Evolutionary conservation across 371 early-diverging fungal species (phyloP).

Genomic region (Apophysomyces sp.): DNA sequence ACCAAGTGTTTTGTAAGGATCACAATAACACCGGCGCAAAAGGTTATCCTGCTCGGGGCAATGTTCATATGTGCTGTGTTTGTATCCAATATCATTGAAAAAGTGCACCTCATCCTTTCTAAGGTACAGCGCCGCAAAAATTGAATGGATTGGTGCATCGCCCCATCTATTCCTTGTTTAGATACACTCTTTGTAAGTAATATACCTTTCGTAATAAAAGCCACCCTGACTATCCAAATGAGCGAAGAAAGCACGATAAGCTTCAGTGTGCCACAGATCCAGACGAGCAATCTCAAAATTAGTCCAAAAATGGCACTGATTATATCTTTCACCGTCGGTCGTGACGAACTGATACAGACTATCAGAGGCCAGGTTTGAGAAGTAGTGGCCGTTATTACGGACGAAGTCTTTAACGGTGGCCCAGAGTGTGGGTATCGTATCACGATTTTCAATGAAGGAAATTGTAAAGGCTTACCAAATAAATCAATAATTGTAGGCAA

Average conservation of each 20-base stretch:
- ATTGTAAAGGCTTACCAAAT: slow-evolving; percentile 56
- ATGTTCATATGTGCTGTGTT: slow-evolving; percentile 63
- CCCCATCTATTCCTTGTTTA: slow-evolving; percentile 66
- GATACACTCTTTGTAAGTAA: background rate
- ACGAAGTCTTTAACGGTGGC: slow-evolving; percentile 41
- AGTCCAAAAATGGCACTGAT: slow-evolving; percentile 85
- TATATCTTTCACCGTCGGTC: slow-evolving; percentile 40
- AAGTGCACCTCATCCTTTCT: slow-evolving; percentile 77
- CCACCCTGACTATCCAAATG: slow-evolving; percentile 66
- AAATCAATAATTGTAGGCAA: background rate
- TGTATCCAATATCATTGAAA: slow-evolving; percentile 87
- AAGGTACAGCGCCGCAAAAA: slow-evolving; percentile 72
- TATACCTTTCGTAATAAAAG: slow-evolving; percentile 50
- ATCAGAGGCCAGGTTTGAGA: slow-evolving; percentile 15
- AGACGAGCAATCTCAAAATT: slow-evolving; percentile 93
- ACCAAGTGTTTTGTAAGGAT: slow-evolving; percentile 34
- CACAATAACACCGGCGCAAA: slow-evolving; percentile 25
- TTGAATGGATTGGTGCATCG: slow-evolving; percentile 94
- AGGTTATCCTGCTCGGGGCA: slow-evolving; percentile 60
- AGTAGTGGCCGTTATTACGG: slow-evolving; percentile 13
- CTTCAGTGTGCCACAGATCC: slow-evolving; percentile 70
- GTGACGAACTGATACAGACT: slow-evolving; percentile 26
- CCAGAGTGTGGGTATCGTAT: slow-evolving; percentile 80
- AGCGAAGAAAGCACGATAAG: slow-evolving; percentile 54
- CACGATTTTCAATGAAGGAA: slow-evolving; percentile 65